Evolutionary conservation across 768 basidiomycete species (phyloP).

Genomic region (Lyophyllum decastes): DNA sequence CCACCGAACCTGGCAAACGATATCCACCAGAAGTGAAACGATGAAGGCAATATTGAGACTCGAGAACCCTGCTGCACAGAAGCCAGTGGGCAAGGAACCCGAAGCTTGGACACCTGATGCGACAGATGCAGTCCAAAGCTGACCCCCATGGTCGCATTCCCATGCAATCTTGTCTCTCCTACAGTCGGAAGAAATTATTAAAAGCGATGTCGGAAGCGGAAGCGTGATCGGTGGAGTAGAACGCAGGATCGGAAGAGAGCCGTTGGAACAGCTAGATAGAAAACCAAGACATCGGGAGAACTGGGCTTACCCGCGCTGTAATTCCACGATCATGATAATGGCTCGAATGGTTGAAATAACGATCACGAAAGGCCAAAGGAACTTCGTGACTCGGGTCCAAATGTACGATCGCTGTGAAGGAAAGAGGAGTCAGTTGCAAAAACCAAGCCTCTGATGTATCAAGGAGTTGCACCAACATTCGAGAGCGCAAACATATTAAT

Average conservation of each 20-base stretch:
- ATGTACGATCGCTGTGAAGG: slow-evolving; percentile 63
- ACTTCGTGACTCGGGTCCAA: slow-evolving; percentile 63
- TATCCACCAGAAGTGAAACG: slow-evolving; percentile 59
- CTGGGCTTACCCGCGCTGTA: slow-evolving; percentile 62
- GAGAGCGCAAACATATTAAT: slow-evolving; percentile 61
- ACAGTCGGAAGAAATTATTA: slow-evolving; percentile 20
- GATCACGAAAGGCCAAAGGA: slow-evolving; percentile 73
- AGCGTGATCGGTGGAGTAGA: slow-evolving; percentile 5
- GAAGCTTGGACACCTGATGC: slow-evolving; percentile 41
- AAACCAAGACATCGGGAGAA: slow-evolving; percentile 15
- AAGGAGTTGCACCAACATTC: slow-evolving; percentile 47
- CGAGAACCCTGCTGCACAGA: slow-evolving; percentile 62
- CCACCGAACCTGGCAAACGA: slow-evolving; percentile 62
- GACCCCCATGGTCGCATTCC: slow-evolving; percentile 74
- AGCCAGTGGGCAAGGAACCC: slow-evolving; percentile 49
- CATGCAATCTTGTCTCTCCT: slow-evolving; percentile 70
- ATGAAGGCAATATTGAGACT: slow-evolving; percentile 69
- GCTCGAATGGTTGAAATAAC: slow-evolving; percentile 64
- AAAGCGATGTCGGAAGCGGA: slow-evolving; percentile 10
- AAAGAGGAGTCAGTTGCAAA: slow-evolving; percentile 15
- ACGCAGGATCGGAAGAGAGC: slow-evolving; percentile 5
- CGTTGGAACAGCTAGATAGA: slow-evolving; percentile 4
- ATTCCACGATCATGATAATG: slow-evolving; percentile 72
- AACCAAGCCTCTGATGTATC: slow-evolving; percentile 4
- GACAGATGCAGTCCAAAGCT: slow-evolving; percentile 53